Percentiles rank a stretch among this genome's conserved stretches.
Conservation (phyloP, 2,329 filamentous ascomycete genomes). For the Ophiostoma ips region DNA sequence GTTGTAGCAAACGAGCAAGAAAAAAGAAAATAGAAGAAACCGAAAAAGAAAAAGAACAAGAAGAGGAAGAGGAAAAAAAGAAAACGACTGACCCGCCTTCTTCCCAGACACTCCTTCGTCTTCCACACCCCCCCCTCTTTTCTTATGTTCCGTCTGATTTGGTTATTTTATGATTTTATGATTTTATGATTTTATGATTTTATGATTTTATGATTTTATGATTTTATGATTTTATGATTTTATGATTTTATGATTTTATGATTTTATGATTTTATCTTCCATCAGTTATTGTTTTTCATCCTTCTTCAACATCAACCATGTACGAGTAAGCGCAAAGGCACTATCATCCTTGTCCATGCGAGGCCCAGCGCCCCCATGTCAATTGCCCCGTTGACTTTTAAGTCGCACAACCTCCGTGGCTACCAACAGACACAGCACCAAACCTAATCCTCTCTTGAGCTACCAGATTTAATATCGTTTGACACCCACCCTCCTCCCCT, state of each 20-base stretch:
- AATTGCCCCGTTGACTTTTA: conserved; percentile 28
- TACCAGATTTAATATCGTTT: conserved; percentile 8
- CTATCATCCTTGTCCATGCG: conserved; percentile 23
- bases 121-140: conserved; percentile 20
- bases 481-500: conserved; percentile 5
- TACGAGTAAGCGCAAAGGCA: conserved; percentile 13
- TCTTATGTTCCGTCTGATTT: too few relatives aligned
- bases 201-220: too few relatives aligned
- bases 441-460: conserved; percentile 18
- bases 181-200: too few relatives aligned
- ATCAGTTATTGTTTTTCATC: not conserved
- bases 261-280: conserved; percentile 3
- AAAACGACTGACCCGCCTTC: conserved; percentile 3
- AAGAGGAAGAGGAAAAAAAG: not conserved
- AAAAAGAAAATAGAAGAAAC: too few relatives aligned
- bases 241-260: not conserved
- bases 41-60: too few relatives aligned
- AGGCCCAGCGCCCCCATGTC: conserved; percentile 23
- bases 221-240: too few relatives aligned
- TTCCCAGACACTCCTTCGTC: not conserved
- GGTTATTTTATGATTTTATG: too few relatives aligned
- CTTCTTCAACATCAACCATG: conserved; percentile 22
- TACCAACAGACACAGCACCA: conserved; percentile 28
- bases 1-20: too few relatives aligned
- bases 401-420: conserved; percentile 37